A percentile compares a stretch with the other conserved stretches of the same genome.
Conservation (phyloP, 495 filamentous ascomycete genomes). For the Xylaria sp. region DNA sequence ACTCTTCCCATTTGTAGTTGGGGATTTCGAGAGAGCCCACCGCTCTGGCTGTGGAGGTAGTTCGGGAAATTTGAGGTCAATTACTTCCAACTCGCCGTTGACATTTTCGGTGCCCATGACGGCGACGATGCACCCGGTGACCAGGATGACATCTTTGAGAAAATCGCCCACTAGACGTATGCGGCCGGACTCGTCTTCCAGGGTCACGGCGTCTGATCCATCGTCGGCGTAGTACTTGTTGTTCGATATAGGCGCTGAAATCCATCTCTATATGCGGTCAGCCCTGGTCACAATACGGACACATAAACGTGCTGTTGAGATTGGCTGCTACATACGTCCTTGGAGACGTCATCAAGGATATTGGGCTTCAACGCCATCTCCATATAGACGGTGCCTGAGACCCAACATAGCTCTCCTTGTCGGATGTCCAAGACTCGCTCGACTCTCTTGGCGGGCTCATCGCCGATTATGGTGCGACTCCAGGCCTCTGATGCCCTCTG, state of each 20-base stretch:
- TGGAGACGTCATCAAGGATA: slow-evolving; percentile 91
- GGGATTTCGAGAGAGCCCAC: slow-evolving; percentile 64
- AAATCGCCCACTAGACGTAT: slow-evolving; percentile 75
- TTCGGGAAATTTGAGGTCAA: slow-evolving; percentile 88
- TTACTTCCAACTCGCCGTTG: slow-evolving; percentile 90
- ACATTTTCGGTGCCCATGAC: slow-evolving; percentile 91
- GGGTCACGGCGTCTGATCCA: slow-evolving; percentile 72
- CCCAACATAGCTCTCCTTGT: slow-evolving; percentile 96
- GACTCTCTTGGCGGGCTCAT: slow-evolving; percentile 74
- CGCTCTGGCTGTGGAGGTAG: slow-evolving; percentile 79
- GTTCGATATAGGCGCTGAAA: slow-evolving; percentile 78
- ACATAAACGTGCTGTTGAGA: too few species aligned
- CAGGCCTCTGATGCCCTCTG: slow-evolving; percentile 75
- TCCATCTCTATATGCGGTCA: slow-evolving; percentile 70
- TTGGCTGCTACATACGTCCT: slow-evolving; percentile 69
- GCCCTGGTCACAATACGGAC: too few species aligned
- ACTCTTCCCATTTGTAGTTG: slow-evolving; percentile 32
- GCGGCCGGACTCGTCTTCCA: slow-evolving; percentile 97
- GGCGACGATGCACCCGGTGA: slow-evolving; percentile 90
- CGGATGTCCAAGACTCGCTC: slow-evolving; percentile 93
- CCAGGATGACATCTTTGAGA: slow-evolving; percentile 70
- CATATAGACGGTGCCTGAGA: slow-evolving; percentile 93
- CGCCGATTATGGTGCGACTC: slow-evolving; percentile 79
- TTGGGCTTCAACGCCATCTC: slow-evolving; percentile 97
- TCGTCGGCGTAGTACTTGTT: slow-evolving; percentile 74